phyloP scores from a whole-genome alignment of 164 flowering plant species.

The Tetrastigma voinierianum region DNA sequence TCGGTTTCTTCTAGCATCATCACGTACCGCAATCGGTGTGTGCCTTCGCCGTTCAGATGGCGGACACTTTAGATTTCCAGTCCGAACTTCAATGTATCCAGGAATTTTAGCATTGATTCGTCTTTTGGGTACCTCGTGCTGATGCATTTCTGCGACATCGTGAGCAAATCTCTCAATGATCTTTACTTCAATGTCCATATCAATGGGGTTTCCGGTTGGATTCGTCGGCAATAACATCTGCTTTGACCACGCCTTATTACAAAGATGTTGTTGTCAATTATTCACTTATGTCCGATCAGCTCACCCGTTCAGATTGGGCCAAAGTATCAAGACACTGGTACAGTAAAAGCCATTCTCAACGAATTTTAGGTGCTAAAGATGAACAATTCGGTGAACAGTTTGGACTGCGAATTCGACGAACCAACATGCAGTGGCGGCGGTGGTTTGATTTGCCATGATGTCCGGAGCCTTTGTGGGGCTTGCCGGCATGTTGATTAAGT shows the following conservation, averaged over 20 bases:
- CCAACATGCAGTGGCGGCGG: slow-evolving; percentile 53
- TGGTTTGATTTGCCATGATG: slow-evolving; percentile 81
- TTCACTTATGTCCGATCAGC: slow-evolving; percentile 23
- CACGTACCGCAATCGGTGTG: slow-evolving; percentile 54
- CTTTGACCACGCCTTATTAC: slow-evolving; percentile 55
- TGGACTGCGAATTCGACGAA: slow-evolving; percentile 59
- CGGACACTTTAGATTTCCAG: slow-evolving; percentile 28
- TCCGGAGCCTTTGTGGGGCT: slow-evolving; percentile 81
- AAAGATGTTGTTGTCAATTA: slow-evolving; percentile 62
- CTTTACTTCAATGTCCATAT: slow-evolving; percentile 81
- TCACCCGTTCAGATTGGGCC: slow-evolving; percentile 64
- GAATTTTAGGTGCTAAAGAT: slow-evolving; percentile 70
- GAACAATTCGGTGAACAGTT: slow-evolving; percentile 67
- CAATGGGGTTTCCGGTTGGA: slow-evolving; percentile 60
- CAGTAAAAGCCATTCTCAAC: slow-evolving; percentile 58
- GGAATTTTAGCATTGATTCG: slow-evolving; percentile 46
- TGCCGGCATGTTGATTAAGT: slow-evolving; percentile 72
- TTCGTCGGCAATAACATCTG: slow-evolving; percentile 36
- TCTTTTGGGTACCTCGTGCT: slow-evolving; percentile 49
- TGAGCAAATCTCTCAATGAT: slow-evolving; percentile 59
- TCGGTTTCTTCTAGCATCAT: slow-evolving; percentile 36
- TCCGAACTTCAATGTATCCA: slow-evolving; percentile 69
- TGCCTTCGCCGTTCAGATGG: slow-evolving; percentile 59
- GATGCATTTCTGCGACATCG: slow-evolving; percentile 77
- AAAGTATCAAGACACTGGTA: slow-evolving; percentile 33